These are phyloP conservation scores for Penicillium freii DNA, from an alignment of 2,329 filamentous ascomycete species.

Conservation along the genomic window DNA sequence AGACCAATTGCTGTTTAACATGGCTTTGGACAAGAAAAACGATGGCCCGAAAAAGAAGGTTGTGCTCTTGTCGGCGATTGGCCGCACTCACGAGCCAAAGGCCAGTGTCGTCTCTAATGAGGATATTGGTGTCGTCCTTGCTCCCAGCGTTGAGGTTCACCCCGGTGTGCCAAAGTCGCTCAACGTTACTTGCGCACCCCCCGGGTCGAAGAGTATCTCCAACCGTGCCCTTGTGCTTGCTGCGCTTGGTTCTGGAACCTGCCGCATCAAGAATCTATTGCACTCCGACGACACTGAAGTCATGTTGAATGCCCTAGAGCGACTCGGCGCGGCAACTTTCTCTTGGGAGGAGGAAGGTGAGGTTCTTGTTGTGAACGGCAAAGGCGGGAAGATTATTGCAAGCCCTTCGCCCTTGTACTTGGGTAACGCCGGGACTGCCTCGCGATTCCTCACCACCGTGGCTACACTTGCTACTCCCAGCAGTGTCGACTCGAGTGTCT, in stretches of 20 bases:
- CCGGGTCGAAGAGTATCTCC: slow-evolving; percentile 96
- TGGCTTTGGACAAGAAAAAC: slow-evolving; percentile 99
- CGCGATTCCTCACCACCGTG: slow-evolving; percentile 90
- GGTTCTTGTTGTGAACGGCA: slow-evolving; percentile 82
- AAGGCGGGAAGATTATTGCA: slow-evolving; percentile 79
- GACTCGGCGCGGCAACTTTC: slow-evolving; percentile 82
- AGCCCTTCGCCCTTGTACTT: slow-evolving; percentile 79
- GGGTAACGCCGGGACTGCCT: slow-evolving; percentile 94
- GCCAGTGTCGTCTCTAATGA: slow-evolving; percentile 87
- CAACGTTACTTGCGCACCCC: slow-evolving; percentile 75
- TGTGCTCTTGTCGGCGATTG: slow-evolving; percentile 86
- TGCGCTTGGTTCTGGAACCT: slow-evolving; percentile 80
- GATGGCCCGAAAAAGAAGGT: slow-evolving; percentile 94
- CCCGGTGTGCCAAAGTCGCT: slow-evolving; percentile 67
- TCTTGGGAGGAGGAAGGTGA: slow-evolving; percentile 95
- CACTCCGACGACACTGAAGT: slow-evolving; percentile 97
- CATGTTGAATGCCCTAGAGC: slow-evolving; percentile 89
- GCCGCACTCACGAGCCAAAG: slow-evolving; percentile 79
- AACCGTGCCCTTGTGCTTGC: slow-evolving; percentile 94
- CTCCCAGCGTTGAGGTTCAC: slow-evolving; percentile 70
- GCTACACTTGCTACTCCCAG: slow-evolving; percentile 73
- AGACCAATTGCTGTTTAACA: slow-evolving; percentile 80
- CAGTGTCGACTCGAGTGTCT: slow-evolving; percentile 65
- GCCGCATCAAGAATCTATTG: slow-evolving; percentile 84
- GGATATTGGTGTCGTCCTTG: slow-evolving; percentile 78